Evolutionary conservation across 768 basidiomycete genomes (phyloP), one percentile per base, ranked within the genome.

Genomic region (Serendipita sp.): DNA sequence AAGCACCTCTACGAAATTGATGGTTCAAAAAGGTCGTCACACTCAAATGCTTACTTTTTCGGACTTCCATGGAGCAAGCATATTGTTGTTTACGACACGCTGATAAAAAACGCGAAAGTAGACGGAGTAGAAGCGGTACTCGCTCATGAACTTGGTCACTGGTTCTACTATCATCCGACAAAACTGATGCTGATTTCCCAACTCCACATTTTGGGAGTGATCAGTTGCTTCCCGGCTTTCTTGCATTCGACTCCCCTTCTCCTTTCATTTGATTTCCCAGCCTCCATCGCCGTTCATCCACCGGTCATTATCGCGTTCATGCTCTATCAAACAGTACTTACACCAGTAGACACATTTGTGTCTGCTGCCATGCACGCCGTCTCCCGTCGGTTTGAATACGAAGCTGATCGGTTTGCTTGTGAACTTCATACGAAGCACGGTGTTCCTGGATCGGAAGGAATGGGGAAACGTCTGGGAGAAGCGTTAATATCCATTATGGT

Each of bases 41-140:
- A 99, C 75, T 89, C 86, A 69, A 97, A 97, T 69, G 94, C 94
- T n/a, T 98, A 96, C 77, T 97, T 97, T 79, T 97, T 92, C 68
- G 95, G 95, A 66, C 81, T 97, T 11, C 95, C 94, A 1, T 94
- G 92, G 88, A 88, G 85, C 76, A 93, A 93, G 69, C 91, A 93
- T 75, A 91, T 95, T 68, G 92, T 98, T 73, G 88, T 99, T 71
- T 99, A 92, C 70, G 96, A 99, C 70, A 98, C 95, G 0, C 81
- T 99, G 68, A 92, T 98, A 74, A 86, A 94, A 71, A 84, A 97
- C 70, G 88, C 84, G 73, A 83, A 86, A 70, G 82, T 93, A 0
- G 89, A 91, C 30, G 92, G 97, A 73, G 92, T 99, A 34, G 95
- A 97, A 70, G 95, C 96, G 37, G 92, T 99, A n/a, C 82, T 97